These are phyloP conservation scores for Microthyrium microscopicum DNA, from an alignment of 2,329 filamentous ascomycete species.

Conservation along the genomic window DNA sequence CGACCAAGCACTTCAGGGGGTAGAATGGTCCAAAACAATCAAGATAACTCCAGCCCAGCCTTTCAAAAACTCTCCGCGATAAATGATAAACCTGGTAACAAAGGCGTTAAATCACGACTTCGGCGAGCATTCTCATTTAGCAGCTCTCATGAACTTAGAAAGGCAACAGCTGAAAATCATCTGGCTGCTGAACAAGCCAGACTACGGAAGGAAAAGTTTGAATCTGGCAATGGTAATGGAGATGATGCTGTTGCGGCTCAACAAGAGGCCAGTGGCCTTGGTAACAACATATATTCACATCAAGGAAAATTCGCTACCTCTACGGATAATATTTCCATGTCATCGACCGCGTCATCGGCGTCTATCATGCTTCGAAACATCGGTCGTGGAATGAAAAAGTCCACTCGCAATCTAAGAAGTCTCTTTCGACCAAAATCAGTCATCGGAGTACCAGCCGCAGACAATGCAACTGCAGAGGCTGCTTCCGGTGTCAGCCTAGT, in stretches of 20 bases:
- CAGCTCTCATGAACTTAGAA: slow-evolving; percentile 77
- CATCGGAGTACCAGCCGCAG: slow-evolving; percentile 57
- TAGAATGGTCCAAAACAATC: not conserved
- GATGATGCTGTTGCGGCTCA: slow-evolving; percentile 81
- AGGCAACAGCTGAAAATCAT: slow-evolving; percentile 50
- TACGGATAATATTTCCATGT: slow-evolving; percentile 86
- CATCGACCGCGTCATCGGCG: slow-evolving; percentile 75
- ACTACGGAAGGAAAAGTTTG: slow-evolving; percentile 14
- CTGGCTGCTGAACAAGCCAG: slow-evolving; percentile 12
- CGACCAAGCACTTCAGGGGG: slow-evolving; percentile 14
- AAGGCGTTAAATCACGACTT: slow-evolving; percentile 73
- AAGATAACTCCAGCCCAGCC: slow-evolving; percentile 45
- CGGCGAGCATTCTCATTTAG: slow-evolving; percentile 92
- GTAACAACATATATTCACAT: slow-evolving; percentile 83
- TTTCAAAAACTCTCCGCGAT: slow-evolving; percentile 76
- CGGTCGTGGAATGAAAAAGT: slow-evolving; percentile 96
- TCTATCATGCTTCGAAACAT: slow-evolving; percentile 96
- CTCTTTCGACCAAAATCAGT: slow-evolving; percentile 91
- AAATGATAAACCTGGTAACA: slow-evolving; percentile 60
- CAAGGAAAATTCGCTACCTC: slow-evolving; percentile 77
- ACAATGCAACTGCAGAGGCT: slow-evolving; percentile 26
- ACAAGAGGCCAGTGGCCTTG: slow-evolving; percentile 83
- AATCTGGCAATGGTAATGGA: slow-evolving; percentile 44
- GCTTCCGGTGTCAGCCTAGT: slow-evolving; percentile 74
- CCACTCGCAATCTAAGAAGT: slow-evolving; percentile 76